Conservation (phyloP, 495 filamentous ascomycete species). For the Chaetomium tenue region DNA sequence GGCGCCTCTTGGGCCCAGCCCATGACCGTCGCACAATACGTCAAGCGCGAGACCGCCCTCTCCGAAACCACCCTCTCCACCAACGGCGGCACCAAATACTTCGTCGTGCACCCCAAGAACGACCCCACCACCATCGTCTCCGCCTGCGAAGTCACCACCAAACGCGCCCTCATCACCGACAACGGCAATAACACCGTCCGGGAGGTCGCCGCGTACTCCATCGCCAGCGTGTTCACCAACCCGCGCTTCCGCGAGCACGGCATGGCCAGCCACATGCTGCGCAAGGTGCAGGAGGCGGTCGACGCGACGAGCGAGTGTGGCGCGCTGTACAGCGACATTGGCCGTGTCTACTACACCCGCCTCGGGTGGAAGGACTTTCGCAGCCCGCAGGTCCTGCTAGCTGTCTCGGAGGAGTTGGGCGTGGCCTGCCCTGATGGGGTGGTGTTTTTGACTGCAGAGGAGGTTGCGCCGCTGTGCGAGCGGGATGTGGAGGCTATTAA, state of each 20-base stretch:
- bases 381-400: slow-evolving; percentile 18
- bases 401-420: background rate
- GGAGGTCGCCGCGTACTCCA: slow-evolving; percentile 16
- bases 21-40: slow-evolving; percentile 25
- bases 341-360: slow-evolving; percentile 20
- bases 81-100: slow-evolving; percentile 26
- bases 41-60: slow-evolving; percentile 25
- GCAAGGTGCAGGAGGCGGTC: slow-evolving; percentile 17
- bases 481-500: slow-evolving; percentile 12
- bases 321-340: slow-evolving; percentile 28
- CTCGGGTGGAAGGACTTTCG: slow-evolving; percentile 26
- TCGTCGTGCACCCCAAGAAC: slow-evolving; percentile 23
- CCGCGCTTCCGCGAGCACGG: slow-evolving; percentile 22
- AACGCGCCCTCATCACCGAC: slow-evolving; percentile 15
- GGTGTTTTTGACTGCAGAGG: background rate
- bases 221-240: slow-evolving; percentile 29
- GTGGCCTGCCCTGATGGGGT: background rate
- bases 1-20: slow-evolving; percentile 27
- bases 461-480: slow-evolving; percentile 11
- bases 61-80: slow-evolving; percentile 23
- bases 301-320: slow-evolving; percentile 17
- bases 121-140: slow-evolving; percentile 26
- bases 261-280: slow-evolving; percentile 24
- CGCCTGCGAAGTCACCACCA: slow-evolving; percentile 26
- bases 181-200: background rate